Evolutionary conservation across 495 filamentous ascomycete genomes (phyloP).

Genomic region (Neohortaea acidophila): DNA sequence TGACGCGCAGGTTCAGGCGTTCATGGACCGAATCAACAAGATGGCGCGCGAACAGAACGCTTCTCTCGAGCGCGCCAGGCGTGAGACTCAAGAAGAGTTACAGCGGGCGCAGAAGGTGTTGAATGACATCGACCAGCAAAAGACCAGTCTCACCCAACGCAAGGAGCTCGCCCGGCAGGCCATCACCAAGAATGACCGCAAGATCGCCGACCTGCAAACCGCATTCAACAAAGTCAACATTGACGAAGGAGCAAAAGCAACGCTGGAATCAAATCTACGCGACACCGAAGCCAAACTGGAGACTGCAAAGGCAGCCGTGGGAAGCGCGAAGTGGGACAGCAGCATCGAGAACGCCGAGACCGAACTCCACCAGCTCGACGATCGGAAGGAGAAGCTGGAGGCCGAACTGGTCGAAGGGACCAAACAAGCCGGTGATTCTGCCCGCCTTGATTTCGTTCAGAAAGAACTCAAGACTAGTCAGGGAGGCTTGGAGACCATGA

Average conservation of each 20-base stretch:
- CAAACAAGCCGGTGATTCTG: slow-evolving; percentile 59
- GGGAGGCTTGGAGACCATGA: slow-evolving; percentile 60
- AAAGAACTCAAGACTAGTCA: slow-evolving; percentile 58
- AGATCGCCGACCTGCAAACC: slow-evolving; percentile 43
- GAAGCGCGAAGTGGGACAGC: slow-evolving; percentile 50
- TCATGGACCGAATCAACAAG: slow-evolving; percentile 63
- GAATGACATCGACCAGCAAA: slow-evolving; percentile 52
- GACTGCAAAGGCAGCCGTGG: slow-evolving; percentile 44
- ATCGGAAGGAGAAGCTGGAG: slow-evolving; percentile 49
- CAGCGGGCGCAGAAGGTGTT: slow-evolving; percentile 50
- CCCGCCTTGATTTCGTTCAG: slow-evolving; percentile 60
- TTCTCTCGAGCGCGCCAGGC: slow-evolving; percentile 54
- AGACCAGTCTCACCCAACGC: slow-evolving; percentile 49
- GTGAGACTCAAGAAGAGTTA: slow-evolving; percentile 54
- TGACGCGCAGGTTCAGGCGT: slow-evolving; percentile 55
- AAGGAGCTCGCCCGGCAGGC: slow-evolving; percentile 54
- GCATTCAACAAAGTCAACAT: slow-evolving; percentile 54
- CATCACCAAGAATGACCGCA: slow-evolving; percentile 53
- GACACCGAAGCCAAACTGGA: slow-evolving; percentile 50
- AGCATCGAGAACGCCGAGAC: slow-evolving; percentile 45
- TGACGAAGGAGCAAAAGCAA: slow-evolving; percentile 67
- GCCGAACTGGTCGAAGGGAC: slow-evolving; percentile 67
- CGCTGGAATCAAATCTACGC: slow-evolving; percentile 54
- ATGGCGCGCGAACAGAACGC: slow-evolving; percentile 61
- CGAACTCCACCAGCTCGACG: slow-evolving; percentile 51